phyloP scores from a whole-genome alignment of 140 eudicot species.

The Cichorium intybus region DNA sequence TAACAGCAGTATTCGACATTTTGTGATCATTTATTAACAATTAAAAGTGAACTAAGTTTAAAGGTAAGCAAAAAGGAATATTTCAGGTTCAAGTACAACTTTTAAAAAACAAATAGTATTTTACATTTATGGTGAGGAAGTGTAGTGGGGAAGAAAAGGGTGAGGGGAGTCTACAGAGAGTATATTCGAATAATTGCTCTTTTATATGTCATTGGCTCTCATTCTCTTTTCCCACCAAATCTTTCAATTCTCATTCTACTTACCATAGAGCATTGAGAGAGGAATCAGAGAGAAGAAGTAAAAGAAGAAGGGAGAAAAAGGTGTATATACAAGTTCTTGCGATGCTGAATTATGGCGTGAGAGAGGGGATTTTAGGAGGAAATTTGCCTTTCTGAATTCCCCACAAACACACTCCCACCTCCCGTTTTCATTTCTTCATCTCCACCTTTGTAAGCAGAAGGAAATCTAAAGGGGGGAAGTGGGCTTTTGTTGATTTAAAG shows the following conservation, averaged over 20 bases:
- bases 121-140: background rate
- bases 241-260: background rate
- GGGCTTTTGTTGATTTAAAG: background rate
- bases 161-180: background rate
- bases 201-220: background rate
- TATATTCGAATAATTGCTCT: constrained; percentile 3
- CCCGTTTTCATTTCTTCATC: background rate
- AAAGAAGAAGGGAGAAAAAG: constrained; percentile 5
- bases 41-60: no score
- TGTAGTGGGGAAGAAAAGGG: background rate
- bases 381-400: constrained; percentile 55
- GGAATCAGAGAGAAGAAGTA: no score
- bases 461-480: background rate
- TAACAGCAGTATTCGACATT: no score
- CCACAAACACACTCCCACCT: background rate
- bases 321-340: constrained; percentile 11
- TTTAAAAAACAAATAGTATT: background rate
- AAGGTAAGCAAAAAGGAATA: no score
- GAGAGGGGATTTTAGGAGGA: constrained; percentile 42
- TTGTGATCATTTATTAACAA: no score
- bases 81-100: no score
- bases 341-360: constrained; percentile 40
- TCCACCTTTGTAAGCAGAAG: background rate
- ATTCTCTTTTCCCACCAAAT: background rate
- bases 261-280: no score